phyloP scores from a whole-genome alignment of 345 rosid genomes.

The Firmiana major region DNA sequence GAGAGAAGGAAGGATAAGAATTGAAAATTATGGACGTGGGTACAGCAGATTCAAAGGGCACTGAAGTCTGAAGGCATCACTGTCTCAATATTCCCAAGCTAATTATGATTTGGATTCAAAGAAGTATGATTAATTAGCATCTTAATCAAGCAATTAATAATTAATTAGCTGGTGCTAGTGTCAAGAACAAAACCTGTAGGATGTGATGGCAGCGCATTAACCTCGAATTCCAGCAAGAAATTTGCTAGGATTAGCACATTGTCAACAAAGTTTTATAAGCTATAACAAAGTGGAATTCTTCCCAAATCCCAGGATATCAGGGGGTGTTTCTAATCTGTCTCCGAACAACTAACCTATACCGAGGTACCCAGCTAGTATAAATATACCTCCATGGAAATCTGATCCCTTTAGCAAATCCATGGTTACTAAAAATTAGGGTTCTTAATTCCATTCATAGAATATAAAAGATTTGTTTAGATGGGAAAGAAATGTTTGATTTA shows the following conservation, averaged over 20 bases:
- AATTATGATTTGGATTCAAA: not conserved
- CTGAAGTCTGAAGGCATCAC: not conserved
- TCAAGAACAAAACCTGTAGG: not conserved
- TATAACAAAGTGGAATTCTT: not conserved
- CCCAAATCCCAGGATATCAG: conserved; percentile 4
- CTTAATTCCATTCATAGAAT: not conserved
- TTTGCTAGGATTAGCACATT: not conserved
- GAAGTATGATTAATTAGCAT: not conserved
- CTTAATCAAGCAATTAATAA: not conserved
- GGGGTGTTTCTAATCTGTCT: not conserved
- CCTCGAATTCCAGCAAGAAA: not conserved
- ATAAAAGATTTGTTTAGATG: not conserved
- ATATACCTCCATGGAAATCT: not conserved
- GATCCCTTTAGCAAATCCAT: not conserved
- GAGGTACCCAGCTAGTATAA: not conserved
- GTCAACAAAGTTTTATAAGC: not conserved
- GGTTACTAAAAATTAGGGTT: not conserved
- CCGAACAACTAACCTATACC: conserved; percentile 5
- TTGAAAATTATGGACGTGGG: not conserved
- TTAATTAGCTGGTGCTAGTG: too few relatives aligned
- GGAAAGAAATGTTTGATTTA: not conserved
- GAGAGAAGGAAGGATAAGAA: not conserved
- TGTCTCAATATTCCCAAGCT: not conserved
- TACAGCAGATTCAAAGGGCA: not conserved
- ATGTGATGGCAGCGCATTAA: not conserved